A percentile compares a stretch with the other conserved stretches of the same genome.
Conservation (phyloP, 1,284 basidiomycete genomes). For the Ustilago vetiveriae region DNA sequence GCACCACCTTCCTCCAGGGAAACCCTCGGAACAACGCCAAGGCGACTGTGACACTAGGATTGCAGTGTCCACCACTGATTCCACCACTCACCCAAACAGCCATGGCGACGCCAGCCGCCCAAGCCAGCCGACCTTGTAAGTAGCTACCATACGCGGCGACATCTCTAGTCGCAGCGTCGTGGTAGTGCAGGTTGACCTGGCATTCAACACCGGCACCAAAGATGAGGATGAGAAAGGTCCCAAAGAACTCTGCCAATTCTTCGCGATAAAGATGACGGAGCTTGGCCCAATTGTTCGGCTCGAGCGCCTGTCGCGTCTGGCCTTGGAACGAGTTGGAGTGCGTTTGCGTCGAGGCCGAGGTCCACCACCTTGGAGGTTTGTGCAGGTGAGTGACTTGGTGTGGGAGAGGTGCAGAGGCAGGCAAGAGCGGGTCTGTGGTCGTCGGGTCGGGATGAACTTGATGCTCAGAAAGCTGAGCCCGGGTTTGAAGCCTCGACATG, state of each 20-base stretch:
- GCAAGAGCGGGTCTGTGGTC: conserved; percentile 16
- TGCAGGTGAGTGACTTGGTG: conserved; percentile 35
- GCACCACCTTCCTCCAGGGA: conserved; percentile 80
- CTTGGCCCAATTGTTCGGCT: conserved; percentile 41
- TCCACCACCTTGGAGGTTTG: conserved; percentile 42
- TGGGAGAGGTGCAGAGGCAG: conserved; percentile 31
- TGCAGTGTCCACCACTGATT: conserved; percentile 53
- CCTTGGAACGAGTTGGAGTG: background rate
- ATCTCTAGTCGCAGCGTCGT: conserved; percentile 5
- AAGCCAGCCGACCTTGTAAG: conserved; percentile 50
- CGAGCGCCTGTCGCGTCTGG: background rate
- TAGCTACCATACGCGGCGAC: conserved; percentile 44
- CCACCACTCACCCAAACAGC: conserved; percentile 55
- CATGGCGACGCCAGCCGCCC: conserved; percentile 60
- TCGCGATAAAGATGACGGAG: conserved; percentile 48
- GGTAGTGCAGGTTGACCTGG: conserved; percentile 56
- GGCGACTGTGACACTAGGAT: conserved; percentile 71
- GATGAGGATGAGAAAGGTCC: conserved; percentile 57
- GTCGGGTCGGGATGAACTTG: conserved; percentile 38
- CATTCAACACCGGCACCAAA: conserved; percentile 63
- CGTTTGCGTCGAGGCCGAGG: background rate
- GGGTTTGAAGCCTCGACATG: conserved; percentile 20
- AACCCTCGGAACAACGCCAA: conserved; percentile 78
- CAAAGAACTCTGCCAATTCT: conserved; percentile 55
- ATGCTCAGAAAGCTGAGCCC: conserved; percentile 9